A percentile compares a stretch with the other conserved stretches of the same genome.
phyloP scores from a whole-genome alignment of 345 rosid species.

The Salix dunnii region DNA sequence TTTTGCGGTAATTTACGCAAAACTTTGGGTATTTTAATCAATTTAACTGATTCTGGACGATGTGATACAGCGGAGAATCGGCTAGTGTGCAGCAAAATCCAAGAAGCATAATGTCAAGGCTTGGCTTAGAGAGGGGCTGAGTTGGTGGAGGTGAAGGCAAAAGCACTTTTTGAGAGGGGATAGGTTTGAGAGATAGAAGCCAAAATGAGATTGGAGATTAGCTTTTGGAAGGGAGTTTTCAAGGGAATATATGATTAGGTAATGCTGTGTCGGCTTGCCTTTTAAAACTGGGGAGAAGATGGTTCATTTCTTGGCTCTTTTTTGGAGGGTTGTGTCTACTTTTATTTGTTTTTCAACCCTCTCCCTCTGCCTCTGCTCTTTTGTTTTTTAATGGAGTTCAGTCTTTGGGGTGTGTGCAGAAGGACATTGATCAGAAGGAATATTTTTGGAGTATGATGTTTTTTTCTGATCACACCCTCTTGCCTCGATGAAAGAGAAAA shows the following conservation, averaged over 20 bases:
- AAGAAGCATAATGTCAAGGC: conserved; percentile 36
- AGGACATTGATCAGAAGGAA: conserved; percentile 36
- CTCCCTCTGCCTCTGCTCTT: conserved; percentile 18
- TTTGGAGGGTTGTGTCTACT: conserved; percentile 18
- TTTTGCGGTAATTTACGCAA: neutral
- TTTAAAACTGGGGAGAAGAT: conserved; percentile 32
- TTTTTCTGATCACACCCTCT: conserved; percentile 6
- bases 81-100: conserved; percentile 33
- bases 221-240: conserved; percentile 44
- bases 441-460: conserved; percentile 25
- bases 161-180: conserved; percentile 32
- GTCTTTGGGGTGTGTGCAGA: conserved; percentile 18
- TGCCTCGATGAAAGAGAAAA: neutral
- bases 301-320: conserved; percentile 16
- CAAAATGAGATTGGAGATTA: conserved; percentile 39
- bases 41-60: conserved; percentile 20
- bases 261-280: conserved; percentile 24
- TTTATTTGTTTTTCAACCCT: conserved; percentile 17
- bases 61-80: conserved; percentile 37
- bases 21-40: neutral
- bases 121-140: conserved; percentile 25
- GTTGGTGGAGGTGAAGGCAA: conserved; percentile 43
- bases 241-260: conserved; percentile 49
- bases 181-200: conserved; percentile 20
- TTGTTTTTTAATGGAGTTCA: conserved; percentile 20